Percentiles rank a stretch among this genome's conserved stretches.
Evolutionary conservation across 805 yeast species (phyloP).

Genomic region (Saccharomycopsis sp.): DNA sequence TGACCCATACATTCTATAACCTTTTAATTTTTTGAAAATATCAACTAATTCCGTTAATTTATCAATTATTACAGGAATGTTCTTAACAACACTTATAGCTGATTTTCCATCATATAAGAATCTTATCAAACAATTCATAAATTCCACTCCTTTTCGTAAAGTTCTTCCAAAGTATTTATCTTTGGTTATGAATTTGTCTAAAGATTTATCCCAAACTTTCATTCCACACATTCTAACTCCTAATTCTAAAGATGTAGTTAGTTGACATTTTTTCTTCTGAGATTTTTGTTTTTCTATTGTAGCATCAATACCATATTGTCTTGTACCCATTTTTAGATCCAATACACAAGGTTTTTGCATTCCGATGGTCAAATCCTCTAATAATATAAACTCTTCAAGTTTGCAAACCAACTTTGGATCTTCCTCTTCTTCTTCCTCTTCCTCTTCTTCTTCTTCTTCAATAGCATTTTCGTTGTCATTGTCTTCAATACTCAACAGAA

Average conservation of each 20-base stretch:
- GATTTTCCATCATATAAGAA: slow-evolving; percentile 71
- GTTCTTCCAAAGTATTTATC: slow-evolving; percentile 92
- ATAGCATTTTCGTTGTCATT: slow-evolving; percentile 8
- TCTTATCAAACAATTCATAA: slow-evolving; percentile 62
- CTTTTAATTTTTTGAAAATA: slow-evolving; percentile 46
- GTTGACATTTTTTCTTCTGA: slow-evolving; percentile 70
- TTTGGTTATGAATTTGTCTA: slow-evolving; percentile 44
- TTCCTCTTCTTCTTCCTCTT: neutral
- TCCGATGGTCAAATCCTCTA: slow-evolving; percentile 84
- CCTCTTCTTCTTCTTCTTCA: slow-evolving; percentile 9
- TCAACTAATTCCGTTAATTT: slow-evolving; percentile 48
- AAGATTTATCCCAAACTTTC: slow-evolving; percentile 60
- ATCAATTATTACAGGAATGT: slow-evolving; percentile 56
- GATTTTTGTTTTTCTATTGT: slow-evolving; percentile 56
- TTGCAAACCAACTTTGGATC: slow-evolving; percentile 20
- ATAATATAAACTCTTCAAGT: slow-evolving; percentile 70
- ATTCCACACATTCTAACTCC: slow-evolving; percentile 95
- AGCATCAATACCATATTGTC: slow-evolving; percentile 97
- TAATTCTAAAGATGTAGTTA: slow-evolving; percentile 68
- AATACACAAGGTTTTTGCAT: slow-evolving; percentile 82
- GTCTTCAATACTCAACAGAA: slow-evolving; percentile 7
- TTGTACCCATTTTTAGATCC: slow-evolving; percentile 95
- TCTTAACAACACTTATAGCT: slow-evolving; percentile 46
- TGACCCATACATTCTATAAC: slow-evolving; percentile 88
- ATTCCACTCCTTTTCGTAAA: slow-evolving; percentile 60